Evolutionary conservation across 2,329 filamentous ascomycete genomes (phyloP).

Genomic region (Albophoma yamanashiensis): DNA sequence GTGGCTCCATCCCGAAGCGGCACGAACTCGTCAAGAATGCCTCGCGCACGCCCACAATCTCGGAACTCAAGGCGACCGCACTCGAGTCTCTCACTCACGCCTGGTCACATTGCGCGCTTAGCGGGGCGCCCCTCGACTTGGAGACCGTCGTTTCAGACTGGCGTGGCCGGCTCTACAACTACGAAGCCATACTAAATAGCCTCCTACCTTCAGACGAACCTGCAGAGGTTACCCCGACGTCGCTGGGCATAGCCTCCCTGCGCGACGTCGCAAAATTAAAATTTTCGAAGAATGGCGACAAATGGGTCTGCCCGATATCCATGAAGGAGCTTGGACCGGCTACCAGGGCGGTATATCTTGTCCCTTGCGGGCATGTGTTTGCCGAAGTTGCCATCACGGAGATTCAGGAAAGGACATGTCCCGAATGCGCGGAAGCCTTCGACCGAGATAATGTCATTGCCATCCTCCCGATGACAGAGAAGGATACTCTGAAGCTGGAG

Average conservation of each 20-base stretch:
- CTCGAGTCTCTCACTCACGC: constrained; percentile 76
- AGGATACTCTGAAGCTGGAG: constrained; percentile 58
- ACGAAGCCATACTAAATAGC: constrained; percentile 70
- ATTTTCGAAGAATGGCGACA: constrained; percentile 44
- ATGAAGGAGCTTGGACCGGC: constrained; percentile 73
- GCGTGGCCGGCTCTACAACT: constrained; percentile 82
- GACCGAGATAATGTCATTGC: constrained; percentile 67
- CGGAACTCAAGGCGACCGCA: constrained; percentile 80
- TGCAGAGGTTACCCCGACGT: constrained; percentile 30
- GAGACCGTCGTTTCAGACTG: constrained; percentile 76
- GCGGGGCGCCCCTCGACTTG: constrained; percentile 57
- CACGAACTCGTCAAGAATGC: constrained; percentile 94
- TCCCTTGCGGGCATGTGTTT: constrained; percentile 94
- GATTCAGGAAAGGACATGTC: constrained; percentile 52
- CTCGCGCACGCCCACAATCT: constrained; percentile 68
- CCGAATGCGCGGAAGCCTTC: constrained; percentile 69
- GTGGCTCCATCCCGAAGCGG: constrained; percentile 89
- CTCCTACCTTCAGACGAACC: constrained; percentile 51
- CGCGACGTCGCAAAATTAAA: constrained; percentile 82
- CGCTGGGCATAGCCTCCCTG: constrained; percentile 61
- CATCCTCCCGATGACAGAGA: constrained; percentile 61
- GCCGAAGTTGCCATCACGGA: constrained; percentile 77
- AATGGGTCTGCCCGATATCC: constrained; percentile 78
- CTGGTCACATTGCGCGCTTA: constrained; percentile 85
- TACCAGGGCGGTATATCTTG: constrained; percentile 75